Evolutionary conservation across 2,329 filamentous ascomycete species (phyloP), one percentile per base, ranked within the genome.

Genomic region (Parafenestella ontariensis): DNA sequence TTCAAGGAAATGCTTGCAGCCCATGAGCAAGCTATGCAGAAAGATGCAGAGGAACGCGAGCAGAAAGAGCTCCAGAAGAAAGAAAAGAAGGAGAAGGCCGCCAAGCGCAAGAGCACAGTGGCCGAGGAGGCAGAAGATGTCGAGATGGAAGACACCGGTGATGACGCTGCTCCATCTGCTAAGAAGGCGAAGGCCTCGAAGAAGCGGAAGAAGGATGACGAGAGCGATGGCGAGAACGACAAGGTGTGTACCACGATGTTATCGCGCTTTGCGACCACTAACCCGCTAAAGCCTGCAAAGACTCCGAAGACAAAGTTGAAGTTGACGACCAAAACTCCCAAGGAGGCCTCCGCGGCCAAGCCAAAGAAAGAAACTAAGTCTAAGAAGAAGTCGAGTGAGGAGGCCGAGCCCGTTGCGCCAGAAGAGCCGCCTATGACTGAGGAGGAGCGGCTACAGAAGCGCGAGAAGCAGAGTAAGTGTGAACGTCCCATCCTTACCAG

Each of bases 181-280:
- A 76, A 75, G 68, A 76, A 76, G 59, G 60, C 66, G 1, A 75
- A 75, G 56, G 59, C 59, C 3, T 59, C 69, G 3, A 76, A 75
- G 85, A 96, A 96, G 84, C 89, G 92, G 67, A 96, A 96, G 85
- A 89, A 91, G 70, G 82, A 81, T 20, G 79, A 77, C 1, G 86
- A 85, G 34, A 83, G 81, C 56, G 85, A 88, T 49, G 90, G 87
- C 13, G 92, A 96, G 51, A 87, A 87, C n/a, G 83, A 82, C 21
- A 89, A 89, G 76, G 79, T 80, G 65, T 58, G 73, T 48, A 33
- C 18, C 28, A 20, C 10, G 21, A 15, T 7, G 2, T 13, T 24
- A 29, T 13, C 6, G 5, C n/a, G 6, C 33, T 33, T 29, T 20
- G 23, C 36, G 17, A 37, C 11, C 21, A 48, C 71, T 78, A 64